Base-by-base conservation (phyloP, 1,284 basidiomycete genomes). In the Coniferiporia sulphurascens region DNA sequence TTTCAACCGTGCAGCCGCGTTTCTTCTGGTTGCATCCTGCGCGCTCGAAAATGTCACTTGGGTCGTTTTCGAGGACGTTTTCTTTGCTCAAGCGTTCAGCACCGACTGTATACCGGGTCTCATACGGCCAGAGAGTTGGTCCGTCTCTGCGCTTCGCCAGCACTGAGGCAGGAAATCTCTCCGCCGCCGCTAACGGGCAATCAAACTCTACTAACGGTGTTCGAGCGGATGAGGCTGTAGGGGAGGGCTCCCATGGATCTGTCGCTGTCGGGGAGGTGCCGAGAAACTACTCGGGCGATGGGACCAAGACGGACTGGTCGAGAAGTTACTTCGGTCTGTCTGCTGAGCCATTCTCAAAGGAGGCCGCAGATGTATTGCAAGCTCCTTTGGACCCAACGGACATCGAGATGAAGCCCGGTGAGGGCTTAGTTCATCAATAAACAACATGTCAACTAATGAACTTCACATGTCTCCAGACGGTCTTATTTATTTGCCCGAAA, bases 401-500 rank as follows among this genome's bases (percentile, higher is more conserved):
- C 70, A 82, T 98, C 22, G 95, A 98, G 75, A 88, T 97, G 55
- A 98, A 98, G 71, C 95, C 95, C 61, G 93, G 93, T 89, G 55
- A 57, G 83, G 54, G 50, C 56, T 44, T 5, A 27, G 27, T 27
- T 27, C 27, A 27, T 27, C 27, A n/a, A 55, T 19, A 34, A 13
- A 35, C 32, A 12, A 1, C 34, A n/a, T 36, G 10, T 19, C 34
- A 45, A 22, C 56, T 38, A 46, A 41, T 56, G 15, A 49, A 17
- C 22, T 21, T 43, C 41, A 41, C 32, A 15, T 32, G 32, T 50
- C 50, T 9, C 36, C 66, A 94, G 96, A 98, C 66, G 96, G 96
- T 2, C 79, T 99, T 36, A 77, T 98, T 34, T 99, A 98, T 74
- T 85, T 99, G 9, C 96, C 96, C 22, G 96, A 98, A 72, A 99